These are phyloP conservation scores for Globisporangium carolinianum DNA, from an alignment of 352 stramenopile species.

Conservation along the genomic window DNA sequence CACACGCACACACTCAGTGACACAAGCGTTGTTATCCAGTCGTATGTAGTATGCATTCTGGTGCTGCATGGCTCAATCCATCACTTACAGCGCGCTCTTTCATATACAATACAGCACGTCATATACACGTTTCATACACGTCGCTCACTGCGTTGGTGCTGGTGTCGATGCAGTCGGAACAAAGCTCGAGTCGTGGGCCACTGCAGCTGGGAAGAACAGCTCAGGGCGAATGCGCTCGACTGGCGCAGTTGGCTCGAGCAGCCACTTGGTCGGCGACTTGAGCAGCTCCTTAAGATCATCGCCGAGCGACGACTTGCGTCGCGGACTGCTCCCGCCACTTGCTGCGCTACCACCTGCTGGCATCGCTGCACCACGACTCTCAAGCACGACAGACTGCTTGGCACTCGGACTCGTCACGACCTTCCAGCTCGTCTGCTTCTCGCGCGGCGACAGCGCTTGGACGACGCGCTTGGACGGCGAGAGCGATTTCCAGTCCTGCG, in stretches of 20 bases:
- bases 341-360: not conserved
- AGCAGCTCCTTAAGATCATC: constrained; percentile 65
- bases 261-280: constrained; percentile 55
- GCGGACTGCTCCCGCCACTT: constrained; percentile 6
- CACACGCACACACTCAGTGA: too few species aligned
- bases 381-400: constrained; percentile 33
- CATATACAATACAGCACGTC: constrained; percentile 3
- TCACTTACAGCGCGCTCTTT: not conserved
- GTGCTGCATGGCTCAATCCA: too few species aligned
- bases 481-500: constrained; percentile 41
- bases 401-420: constrained; percentile 20
- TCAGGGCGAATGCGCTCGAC: constrained; percentile 32
- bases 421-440: constrained; percentile 62
- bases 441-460: constrained; percentile 38
- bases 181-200: constrained; percentile 30
- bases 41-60: too few species aligned
- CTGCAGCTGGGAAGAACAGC: constrained; percentile 41
- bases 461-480: constrained; percentile 42
- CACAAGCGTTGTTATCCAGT: too few species aligned
- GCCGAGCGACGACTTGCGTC: constrained; percentile 47
- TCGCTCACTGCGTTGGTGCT: constrained; percentile 2
- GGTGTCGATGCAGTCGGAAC: not conserved
- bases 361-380: constrained; percentile 16
- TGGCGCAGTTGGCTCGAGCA: constrained; percentile 21
- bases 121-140: not conserved